phyloP scores from a whole-genome alignment of 2,329 filamentous ascomycete genomes.

The Clarireedia paspali region DNA sequence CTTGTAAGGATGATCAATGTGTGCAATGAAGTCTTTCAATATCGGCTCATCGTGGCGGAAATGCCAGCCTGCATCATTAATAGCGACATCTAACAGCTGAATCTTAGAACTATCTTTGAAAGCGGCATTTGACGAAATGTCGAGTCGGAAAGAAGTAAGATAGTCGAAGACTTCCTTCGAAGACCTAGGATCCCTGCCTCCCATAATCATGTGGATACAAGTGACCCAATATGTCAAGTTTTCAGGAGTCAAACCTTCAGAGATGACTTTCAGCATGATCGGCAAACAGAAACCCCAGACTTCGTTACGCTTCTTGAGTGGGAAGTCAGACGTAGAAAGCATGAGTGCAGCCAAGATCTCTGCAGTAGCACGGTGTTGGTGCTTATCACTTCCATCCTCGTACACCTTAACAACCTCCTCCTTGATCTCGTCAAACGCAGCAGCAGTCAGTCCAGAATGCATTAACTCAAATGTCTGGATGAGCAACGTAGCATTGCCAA shows the following conservation, averaged over 20 bases:
- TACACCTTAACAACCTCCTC: constrained; percentile 71
- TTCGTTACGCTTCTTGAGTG: constrained; percentile 61
- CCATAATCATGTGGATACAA: constrained; percentile 81
- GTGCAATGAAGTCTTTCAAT: constrained; percentile 76
- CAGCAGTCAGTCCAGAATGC: constrained; percentile 67
- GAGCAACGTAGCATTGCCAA: constrained; percentile 78
- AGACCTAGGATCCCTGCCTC: constrained; percentile 82
- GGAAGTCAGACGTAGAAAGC: constrained; percentile 71
- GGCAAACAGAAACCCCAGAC: constrained; percentile 90
- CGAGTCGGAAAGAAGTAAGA: constrained; percentile 77
- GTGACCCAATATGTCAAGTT: constrained; percentile 94
- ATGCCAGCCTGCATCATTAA: constrained; percentile 89
- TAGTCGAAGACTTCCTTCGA: constrained; percentile 79
- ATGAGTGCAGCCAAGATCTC: constrained; percentile 88
- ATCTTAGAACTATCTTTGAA: constrained; percentile 99
- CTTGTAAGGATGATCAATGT: constrained; percentile 97
- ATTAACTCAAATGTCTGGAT: constrained; percentile 88
- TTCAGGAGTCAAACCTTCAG: constrained; percentile 89
- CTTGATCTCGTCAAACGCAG: constrained; percentile 82
- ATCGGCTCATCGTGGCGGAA: constrained; percentile 88
- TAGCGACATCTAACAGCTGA: constrained; percentile 77
- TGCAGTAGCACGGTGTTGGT: constrained; percentile 90
- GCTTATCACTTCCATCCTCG: constrained; percentile 91
- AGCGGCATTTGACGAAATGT: constrained; percentile 91
- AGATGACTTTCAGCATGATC: constrained; percentile 75